Base-by-base conservation (phyloP, 1,284 basidiomycete genomes). In the Ustilago sp. region DNA sequence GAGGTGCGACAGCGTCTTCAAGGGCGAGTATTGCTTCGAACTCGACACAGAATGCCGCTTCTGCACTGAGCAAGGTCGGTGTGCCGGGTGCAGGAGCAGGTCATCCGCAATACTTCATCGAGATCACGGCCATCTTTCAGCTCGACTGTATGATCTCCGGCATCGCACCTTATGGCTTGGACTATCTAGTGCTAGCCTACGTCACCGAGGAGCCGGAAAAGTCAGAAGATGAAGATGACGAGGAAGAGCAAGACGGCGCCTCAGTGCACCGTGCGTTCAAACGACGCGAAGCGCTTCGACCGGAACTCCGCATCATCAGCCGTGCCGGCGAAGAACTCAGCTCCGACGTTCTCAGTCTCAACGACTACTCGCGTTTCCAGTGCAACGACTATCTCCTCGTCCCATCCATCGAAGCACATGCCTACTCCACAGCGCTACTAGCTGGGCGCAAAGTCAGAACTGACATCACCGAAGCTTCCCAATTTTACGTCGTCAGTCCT, bases 121-220 rank as follows among this genome's bases (percentile, higher is more conserved):
- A 98, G 84, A 93, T 98, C 75, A 94, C 92, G 0, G 92, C 93
- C 2, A 92, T 95, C 48, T 94, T 98, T 85, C 92, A 96, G 83
- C 89, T 98, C 45, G 97, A 99, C 86, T 95, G 94, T 85, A 95
- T 98, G 93, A 91, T 98, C 34, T 90, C 94, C 1, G 95, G 95
- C 23, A 91, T 99, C 58, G 91, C 93, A 2, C 92, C 93, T 3
- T 93, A 95, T 83, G 90, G 77, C 2, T 63, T 77, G 11, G 74
- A 81, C 38, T 93, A 95, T 86, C 90, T 98, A 57, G 88, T 96
- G 17, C 88, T 98, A 53, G 93, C 94, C 0, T 98, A 88, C 85
- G 60, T 86, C 74, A 69, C 87, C 75, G 78, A 88, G 83, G 82
- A 87, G 62, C 67, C 63, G 5, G 58, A 87, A 68, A 79, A 79